Evolutionary conservation across 1,284 basidiomycete species (phyloP).

Genomic region (Leccinum griseonigrum): DNA sequence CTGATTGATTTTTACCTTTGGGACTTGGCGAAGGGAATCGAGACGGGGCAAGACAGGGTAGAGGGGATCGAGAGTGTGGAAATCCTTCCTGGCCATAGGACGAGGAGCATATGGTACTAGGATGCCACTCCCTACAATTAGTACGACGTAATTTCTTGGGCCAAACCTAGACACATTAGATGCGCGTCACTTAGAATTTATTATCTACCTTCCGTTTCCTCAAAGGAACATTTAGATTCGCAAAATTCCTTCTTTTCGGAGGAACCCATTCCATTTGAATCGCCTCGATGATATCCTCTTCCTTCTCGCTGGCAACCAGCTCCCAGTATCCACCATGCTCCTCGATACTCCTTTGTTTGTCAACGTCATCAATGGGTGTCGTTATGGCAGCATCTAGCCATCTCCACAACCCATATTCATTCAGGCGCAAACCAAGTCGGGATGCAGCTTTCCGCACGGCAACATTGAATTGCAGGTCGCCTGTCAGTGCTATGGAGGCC

Average conservation of each 20-base stretch:
- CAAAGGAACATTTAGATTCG: constrained; percentile 10
- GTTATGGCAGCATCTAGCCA: constrained; percentile 32
- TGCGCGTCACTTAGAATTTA: constrained; percentile 6
- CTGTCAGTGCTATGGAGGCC: constrained; percentile 50
- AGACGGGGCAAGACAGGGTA: constrained; percentile 54
- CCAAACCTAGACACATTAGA: constrained; percentile 1
- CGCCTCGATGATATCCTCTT: constrained; percentile 25
- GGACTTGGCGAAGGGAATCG: constrained; percentile 79
- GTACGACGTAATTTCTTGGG: constrained; percentile 4
- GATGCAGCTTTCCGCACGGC: constrained; percentile 41
- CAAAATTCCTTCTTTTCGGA: constrained; percentile 29
- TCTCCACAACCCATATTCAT: constrained; percentile 59
- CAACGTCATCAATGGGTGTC: background rate
- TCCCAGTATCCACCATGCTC: constrained; percentile 23
- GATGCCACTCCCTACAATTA: constrained; percentile 13
- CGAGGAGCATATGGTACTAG: constrained; percentile 82
- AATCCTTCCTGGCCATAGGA: constrained; percentile 71
- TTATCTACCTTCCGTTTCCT: constrained; percentile 7
- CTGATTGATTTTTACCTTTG: constrained; percentile 84
- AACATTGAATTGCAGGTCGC: constrained; percentile 45
- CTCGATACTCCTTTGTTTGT: constrained; percentile 9
- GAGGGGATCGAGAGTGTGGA: constrained; percentile 55
- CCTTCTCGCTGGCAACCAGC: constrained; percentile 20
- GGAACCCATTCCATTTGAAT: constrained; percentile 29
- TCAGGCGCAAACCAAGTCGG: constrained; percentile 44